Base-by-base conservation (phyloP, 2,329 filamentous ascomycete genomes). In the Talaromyces sp. region DNA sequence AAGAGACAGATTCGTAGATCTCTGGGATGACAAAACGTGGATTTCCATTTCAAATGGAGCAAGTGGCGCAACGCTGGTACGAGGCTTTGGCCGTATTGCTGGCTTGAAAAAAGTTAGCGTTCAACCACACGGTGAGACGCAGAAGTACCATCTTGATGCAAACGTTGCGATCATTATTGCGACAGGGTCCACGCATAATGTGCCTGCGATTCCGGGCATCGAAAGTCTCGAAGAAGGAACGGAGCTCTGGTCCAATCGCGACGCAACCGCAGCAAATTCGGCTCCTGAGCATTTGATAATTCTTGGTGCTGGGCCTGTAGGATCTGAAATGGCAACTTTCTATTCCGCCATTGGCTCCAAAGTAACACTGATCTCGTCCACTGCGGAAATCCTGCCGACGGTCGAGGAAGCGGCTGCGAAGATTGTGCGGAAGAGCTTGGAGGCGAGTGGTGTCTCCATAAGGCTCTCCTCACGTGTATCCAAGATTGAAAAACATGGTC, bases 341-440 rank as follows among this genome's bases (percentile, higher is more conserved):
- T 54, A 54, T 54, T 54, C 50, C n/a, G 50, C 50, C 25, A 54
- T 54, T 54, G 50, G 50, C 50, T 54, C 50, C 15, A 33, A 54
- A 15, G 50, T 35, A 33, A 54, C 50, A n/a, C 17, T 54, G 50
- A 54, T 54, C 35, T 54, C 50, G 27, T 54, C 50, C 15, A 54
- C 50, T 31, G 25, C 50, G 13, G 25, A 54, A 33, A 54, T 54
- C 25, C 50, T 54, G 31, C 50, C 50, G 15, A 54, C 17, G 4
- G 50, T 54, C 25, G 50, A 54, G 50, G 31, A 15, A 54, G 50
- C 25, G 50, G 50, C 50, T 35, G 27, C 50, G n/a, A 54, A 35
- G 31, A 35, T 54, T 31, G 50, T 54, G 27, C 50, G 17, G 31
- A 54, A 54, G 13, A 35, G 31, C 25, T 54, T 54, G 50, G 50